These are phyloP conservation scores for Diaporthe citrichinensis DNA, from an alignment of 2,329 filamentous ascomycete species.

Conservation along the genomic window DNA sequence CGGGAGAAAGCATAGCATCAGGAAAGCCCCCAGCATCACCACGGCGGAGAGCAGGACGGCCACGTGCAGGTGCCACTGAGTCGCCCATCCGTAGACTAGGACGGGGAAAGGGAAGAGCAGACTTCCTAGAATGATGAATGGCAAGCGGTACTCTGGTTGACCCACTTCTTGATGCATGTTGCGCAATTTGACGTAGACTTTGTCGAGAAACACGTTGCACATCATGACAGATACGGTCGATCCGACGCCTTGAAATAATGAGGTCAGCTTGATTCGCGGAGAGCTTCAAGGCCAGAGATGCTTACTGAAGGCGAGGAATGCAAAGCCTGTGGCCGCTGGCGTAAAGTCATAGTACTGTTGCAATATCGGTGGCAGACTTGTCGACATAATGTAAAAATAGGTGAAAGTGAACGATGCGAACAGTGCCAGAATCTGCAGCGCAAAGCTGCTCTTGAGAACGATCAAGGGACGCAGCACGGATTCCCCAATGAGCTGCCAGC, in stretches of 20 bases:
- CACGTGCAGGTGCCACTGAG: constrained; percentile 59
- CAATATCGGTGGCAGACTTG: constrained; percentile 66
- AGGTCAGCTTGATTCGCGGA: neutral
- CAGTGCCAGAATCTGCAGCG: constrained; percentile 65
- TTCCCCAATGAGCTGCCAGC: constrained; percentile 51
- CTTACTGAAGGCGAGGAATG: constrained; percentile 69
- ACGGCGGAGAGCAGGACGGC: constrained; percentile 59
- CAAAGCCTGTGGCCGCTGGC: constrained; percentile 64
- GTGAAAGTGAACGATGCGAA: constrained; percentile 64
- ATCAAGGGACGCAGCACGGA: constrained; percentile 61
- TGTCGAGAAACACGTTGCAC: constrained; percentile 66
- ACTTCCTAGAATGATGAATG: constrained; percentile 63
- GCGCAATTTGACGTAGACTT: constrained; percentile 65
- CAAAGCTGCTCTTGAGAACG: constrained; percentile 64
- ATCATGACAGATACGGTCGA: constrained; percentile 62
- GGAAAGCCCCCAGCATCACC: constrained; percentile 59
- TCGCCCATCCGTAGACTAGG: constrained; percentile 65
- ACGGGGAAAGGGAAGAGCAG: constrained; percentile 61
- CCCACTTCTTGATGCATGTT: constrained; percentile 56
- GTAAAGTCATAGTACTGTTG: constrained; percentile 63
- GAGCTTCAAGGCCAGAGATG: too few species aligned
- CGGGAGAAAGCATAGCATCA: constrained; percentile 64
- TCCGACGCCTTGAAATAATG: constrained; percentile 58
- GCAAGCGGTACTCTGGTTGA: constrained; percentile 68
- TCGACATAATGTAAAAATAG: constrained; percentile 67